A percentile compares a stretch with the other conserved stretches of the same genome.
These are phyloP conservation scores for Rutstroemia sydowiana DNA, from an alignment of 2,329 filamentous ascomycete genomes.

Conservation along the genomic window DNA sequence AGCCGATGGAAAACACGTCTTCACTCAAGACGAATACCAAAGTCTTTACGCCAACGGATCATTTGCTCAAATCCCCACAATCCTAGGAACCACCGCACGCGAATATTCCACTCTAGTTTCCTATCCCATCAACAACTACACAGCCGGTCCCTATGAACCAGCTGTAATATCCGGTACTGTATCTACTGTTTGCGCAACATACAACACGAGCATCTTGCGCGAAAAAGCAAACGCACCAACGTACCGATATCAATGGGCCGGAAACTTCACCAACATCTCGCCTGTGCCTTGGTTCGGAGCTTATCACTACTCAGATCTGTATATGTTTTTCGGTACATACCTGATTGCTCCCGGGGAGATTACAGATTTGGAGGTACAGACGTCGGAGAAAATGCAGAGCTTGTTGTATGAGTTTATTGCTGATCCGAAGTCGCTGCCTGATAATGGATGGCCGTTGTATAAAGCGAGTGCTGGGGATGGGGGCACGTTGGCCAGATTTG, in stretches of 20 bases:
- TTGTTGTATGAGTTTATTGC: neutral
- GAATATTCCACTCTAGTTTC: constrained; percentile 8
- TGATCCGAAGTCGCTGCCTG: neutral
- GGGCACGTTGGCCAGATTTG: constrained; percentile 1
- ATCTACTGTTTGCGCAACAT: constrained; percentile 3
- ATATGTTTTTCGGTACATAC: constrained; percentile 12
- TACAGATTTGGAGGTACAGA: constrained; percentile 4
- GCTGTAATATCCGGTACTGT: neutral
- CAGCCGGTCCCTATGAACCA: constrained; percentile 5
- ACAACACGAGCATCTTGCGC: constrained; percentile 11
- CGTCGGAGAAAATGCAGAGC: constrained; percentile 7
- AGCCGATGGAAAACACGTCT: constrained; percentile 11
- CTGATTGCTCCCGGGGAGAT: constrained; percentile 3
- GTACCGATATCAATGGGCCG: constrained; percentile 29
- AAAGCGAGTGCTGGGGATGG: neutral
- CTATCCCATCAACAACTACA: constrained; percentile 6
- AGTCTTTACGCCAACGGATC: neutral
- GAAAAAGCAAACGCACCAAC: constrained; percentile 7
- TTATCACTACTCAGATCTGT: constrained; percentile 12
- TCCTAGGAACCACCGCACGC: constrained; percentile 11
- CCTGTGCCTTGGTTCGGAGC: constrained; percentile 15
- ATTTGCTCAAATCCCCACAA: constrained; percentile 10
- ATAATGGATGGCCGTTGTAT: neutral
- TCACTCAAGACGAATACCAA: constrained; percentile 5
- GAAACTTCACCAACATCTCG: constrained; percentile 27